Conservation (phyloP, 1,284 basidiomycete species). For the Caloboletus firmus region DNA sequence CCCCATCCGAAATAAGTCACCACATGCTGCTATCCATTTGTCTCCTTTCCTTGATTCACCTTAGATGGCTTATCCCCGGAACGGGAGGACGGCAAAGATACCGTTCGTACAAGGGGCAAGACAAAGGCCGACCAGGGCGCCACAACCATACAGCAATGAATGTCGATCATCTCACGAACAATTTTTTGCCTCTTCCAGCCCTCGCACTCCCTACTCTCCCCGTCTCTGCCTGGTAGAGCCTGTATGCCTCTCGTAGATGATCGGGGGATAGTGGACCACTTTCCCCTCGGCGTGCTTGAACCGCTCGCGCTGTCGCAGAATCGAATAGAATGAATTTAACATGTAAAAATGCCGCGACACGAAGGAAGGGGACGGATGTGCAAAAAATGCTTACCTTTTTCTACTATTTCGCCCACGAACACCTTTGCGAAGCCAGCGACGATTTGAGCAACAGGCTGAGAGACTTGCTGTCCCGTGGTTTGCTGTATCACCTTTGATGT, state of each 20-base stretch:
- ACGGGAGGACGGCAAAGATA: background rate
- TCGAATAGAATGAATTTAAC: background rate
- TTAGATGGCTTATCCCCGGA: background rate
- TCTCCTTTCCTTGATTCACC: background rate
- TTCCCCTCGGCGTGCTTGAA: conserved; percentile 72
- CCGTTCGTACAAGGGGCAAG: background rate
- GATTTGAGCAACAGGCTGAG: conserved; percentile 83
- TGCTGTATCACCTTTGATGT: conserved; percentile 75
- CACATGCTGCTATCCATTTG: background rate
- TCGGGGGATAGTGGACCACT: conserved; percentile 81
- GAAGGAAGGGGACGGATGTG: background rate
- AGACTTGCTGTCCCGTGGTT: conserved; percentile 78
- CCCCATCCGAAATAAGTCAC: background rate
- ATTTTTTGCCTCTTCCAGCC: conserved; percentile 60
- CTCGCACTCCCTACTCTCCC: conserved; percentile 75
- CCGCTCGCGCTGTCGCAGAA: conserved; percentile 59
- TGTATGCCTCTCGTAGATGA: conserved; percentile 85
- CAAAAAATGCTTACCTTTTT: conserved; percentile 60
- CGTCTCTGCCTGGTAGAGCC: conserved; percentile 77
- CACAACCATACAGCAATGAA: background rate
- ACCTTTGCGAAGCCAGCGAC: conserved; percentile 89
- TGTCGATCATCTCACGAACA: conserved; percentile 53
- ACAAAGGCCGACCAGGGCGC: background rate
- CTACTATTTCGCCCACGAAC: conserved; percentile 90
- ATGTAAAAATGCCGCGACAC: background rate